Base-by-base conservation (phyloP, 495 filamentous ascomycete species). In the Talaromyces adpressus region DNA sequence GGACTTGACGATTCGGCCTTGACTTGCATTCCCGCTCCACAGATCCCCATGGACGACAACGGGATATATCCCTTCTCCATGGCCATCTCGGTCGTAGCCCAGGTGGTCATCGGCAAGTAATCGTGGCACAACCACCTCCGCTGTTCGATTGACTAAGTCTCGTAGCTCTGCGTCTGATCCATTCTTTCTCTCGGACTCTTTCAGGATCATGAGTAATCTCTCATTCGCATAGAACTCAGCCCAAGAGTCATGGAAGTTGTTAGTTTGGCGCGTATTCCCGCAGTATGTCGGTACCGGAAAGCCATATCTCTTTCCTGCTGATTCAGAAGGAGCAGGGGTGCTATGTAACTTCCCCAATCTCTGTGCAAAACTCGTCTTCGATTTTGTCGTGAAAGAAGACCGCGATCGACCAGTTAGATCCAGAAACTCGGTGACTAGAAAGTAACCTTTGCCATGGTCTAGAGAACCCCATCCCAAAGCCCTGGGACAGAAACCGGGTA, bases 21-120 rank as follows among this genome's bases (percentile, higher is more conserved):
- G 67, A n/a, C 85, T 86, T 25, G 85, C 82, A 72, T 98, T 98
- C 2, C 93, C 93, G 68, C 84, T 88, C 93, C 93, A 98, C 45
- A 97, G 68, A 79, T 97, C 93, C 16, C 93, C 92, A 73, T 97
- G 93, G 25, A 96, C 83, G 18, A 95, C 81, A 5, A 93, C 92
- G 0, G 93, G 92, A 1, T 70, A 76, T 22, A 90, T 75, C 5
- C 79, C 80, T 9, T 80, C 70, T 0, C 84, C 83, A 4, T 71
- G 65, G 0, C 77, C 75, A 57, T 62, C 25, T 6, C 67, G 67
- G 23, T 84, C 77, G 56, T 79, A 83, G 49, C 84, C 85, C 45
- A 95, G 67, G 74, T 89, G 85, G 0, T 70, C 80, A 56, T 89
- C 86, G 3, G 85, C 84, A 30, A 98, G 74, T 23, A 98, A 70